Base-by-base conservation (phyloP, 805 yeast genomes). In the Jamesozyma piceae region DNA sequence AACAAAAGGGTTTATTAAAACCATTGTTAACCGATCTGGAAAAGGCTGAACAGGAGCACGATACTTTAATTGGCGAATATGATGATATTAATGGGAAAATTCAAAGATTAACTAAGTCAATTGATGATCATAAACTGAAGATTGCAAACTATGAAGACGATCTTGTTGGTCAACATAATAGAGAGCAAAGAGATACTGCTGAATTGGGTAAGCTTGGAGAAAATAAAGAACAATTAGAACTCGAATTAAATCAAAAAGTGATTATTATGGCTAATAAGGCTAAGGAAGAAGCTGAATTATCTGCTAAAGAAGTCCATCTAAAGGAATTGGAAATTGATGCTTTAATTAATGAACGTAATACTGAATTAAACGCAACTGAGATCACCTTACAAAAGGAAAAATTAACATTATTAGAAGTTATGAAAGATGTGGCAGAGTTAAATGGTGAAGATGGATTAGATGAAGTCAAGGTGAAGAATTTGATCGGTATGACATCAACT, bases 21-120 rank as follows among this genome's bases (percentile, higher is more conserved):
- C 57, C 66, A 8, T 67, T 73, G 47, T 63, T 71, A 41, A 64
- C 58, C 3, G 69, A 66, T 5, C 63, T 74, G 48, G 67, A 64
- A 34, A 51, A 61, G 24, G 66, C 72, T 39, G 62, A 74, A 61
- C 55, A 59, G 44, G 55, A 62, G 15, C 59, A 58, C 41, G 50
- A 51, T 11, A 38, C 43, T 5, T 45, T 71, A 43, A 47, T 59
- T 29, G 68, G 66, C 42, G 66, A 66, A 40, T 59, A 62, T 37
- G 61, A 58, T 43, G 58, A 57, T 41, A 53, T 63, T 32, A 61
- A 68, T 35, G 55, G 60, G 20, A 69, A 74, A 54, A 68, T 78
- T 49, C 72, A 63, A 28, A 61, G 63, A 39, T 64, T 78, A 32
- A 54, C 50, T 27, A 44, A 45, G 5, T 50, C 57, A 1, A 52